A percentile compares a stretch with the other conserved stretches of the same genome.
Evolutionary conservation across 768 basidiomycete genomes (phyloP).

Genomic region (Serendipita indica): DNA sequence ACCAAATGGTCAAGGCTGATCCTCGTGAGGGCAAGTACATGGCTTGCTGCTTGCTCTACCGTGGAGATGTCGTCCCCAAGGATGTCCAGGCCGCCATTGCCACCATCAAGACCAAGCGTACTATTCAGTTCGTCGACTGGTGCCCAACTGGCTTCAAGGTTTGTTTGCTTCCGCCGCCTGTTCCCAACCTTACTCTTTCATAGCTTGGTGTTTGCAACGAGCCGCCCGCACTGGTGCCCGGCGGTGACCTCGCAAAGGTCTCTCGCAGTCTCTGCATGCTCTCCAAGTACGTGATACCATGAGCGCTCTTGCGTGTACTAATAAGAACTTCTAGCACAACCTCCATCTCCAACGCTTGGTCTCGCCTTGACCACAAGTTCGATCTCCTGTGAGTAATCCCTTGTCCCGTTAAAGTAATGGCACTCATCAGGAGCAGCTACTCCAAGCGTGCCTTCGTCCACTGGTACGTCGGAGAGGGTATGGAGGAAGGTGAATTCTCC

Average conservation of each 20-base stretch:
- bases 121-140: slow-evolving; percentile 98
- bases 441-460: slow-evolving; percentile 87
- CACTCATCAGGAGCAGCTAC: slow-evolving; percentile 33
- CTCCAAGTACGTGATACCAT: slow-evolving; percentile 46
- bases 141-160: slow-evolving; percentile 94
- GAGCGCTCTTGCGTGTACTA: background rate
- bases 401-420: background rate
- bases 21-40: slow-evolving; percentile 98
- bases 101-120: slow-evolving; percentile 91
- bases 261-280: slow-evolving; percentile 95
- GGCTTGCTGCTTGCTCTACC: slow-evolving; percentile 86
- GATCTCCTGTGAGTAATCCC: slow-evolving; percentile 49
- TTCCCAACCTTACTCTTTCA: slow-evolving; percentile 26
- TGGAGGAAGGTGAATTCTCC: slow-evolving; percentile 99
- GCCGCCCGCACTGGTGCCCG: slow-evolving; percentile 78
- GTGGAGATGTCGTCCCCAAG: slow-evolving; percentile 94
- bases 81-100: slow-evolving; percentile 88
- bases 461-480: slow-evolving; percentile 98
- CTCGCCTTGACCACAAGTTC: slow-evolving; percentile 92
- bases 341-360: slow-evolving; percentile 90
- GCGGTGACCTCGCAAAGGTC: slow-evolving; percentile 89
- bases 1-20: slow-evolving; percentile 96
- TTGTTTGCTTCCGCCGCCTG: slow-evolving; percentile 9
- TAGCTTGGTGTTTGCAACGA: slow-evolving; percentile 96
- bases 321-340: slow-evolving; percentile 45